Evolutionary conservation across 1,284 basidiomycete genomes (phyloP).

Genomic region (Phellinidium pouzarii): DNA sequence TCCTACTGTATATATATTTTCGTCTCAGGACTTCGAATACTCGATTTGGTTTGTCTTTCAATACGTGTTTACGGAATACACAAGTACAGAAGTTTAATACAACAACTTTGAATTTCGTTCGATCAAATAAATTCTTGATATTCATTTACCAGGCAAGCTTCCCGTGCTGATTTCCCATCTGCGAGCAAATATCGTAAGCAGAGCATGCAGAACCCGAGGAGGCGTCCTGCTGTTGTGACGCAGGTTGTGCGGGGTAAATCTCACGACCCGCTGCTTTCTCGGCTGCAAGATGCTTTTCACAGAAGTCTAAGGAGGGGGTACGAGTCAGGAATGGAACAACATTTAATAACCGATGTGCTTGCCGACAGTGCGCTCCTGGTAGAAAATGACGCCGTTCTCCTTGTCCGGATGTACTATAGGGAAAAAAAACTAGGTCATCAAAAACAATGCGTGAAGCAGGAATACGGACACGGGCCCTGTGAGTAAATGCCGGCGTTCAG

Average conservation of each 20-base stretch:
- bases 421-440: background rate
- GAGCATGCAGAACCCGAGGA: conserved; percentile 3
- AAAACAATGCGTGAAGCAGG: background rate
- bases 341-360: background rate
- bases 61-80: too few species aligned
- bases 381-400: conserved; percentile 24
- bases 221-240: conserved; percentile 5
- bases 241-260: conserved; percentile 23
- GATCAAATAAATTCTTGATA: too few species aligned
- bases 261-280: conserved; percentile 22
- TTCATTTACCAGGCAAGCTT: conserved; percentile 8
- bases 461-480: conserved; percentile 19
- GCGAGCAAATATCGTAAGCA: conserved; percentile 10
- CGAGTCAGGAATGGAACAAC: background rate
- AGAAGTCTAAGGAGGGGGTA: conserved; percentile 8
- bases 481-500: conserved; percentile 25
- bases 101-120: too few species aligned
- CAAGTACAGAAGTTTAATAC: too few species aligned
- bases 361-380: conserved; percentile 22
- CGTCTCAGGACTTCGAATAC: too few species aligned
- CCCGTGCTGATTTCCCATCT: conserved; percentile 7
- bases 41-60: too few species aligned
- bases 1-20: too few species aligned
- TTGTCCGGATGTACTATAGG: conserved; percentile 21
- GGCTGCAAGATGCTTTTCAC: conserved; percentile 20